Conservation (phyloP, 2,329 filamentous ascomycete species). For the Colletotrichum trifolii region DNA sequence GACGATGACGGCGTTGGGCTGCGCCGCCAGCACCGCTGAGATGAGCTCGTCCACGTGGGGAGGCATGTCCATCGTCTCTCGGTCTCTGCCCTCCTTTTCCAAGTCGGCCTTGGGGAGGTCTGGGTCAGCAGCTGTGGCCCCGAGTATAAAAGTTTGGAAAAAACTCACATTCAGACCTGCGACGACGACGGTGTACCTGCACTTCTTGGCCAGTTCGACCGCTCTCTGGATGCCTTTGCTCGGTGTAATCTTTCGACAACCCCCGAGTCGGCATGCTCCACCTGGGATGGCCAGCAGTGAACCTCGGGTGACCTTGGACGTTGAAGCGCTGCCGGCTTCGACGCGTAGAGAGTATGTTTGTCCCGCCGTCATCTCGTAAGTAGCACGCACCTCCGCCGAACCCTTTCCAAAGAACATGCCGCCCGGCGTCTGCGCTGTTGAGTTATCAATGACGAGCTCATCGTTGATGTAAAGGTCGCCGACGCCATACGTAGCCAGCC, state of each 20-base stretch:
- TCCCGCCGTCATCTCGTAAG: constrained; percentile 66
- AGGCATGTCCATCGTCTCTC: constrained; percentile 78
- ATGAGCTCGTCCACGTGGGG: constrained; percentile 75
- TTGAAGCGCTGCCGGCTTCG: constrained; percentile 69
- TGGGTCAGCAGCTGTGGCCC: too few relatives aligned
- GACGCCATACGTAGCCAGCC: constrained; percentile 72
- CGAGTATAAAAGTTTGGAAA: neutral
- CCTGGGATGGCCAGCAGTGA: constrained; percentile 62
- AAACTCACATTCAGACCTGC: constrained; percentile 69
- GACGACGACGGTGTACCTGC: constrained; percentile 82
- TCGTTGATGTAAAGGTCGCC: constrained; percentile 72
- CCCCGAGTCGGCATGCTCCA: constrained; percentile 72
- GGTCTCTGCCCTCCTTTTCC: constrained; percentile 78
- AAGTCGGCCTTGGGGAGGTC: constrained; percentile 60
- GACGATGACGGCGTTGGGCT: constrained; percentile 73
- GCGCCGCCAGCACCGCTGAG: constrained; percentile 69
- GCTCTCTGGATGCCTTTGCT: constrained; percentile 72
- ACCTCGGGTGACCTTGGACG: constrained; percentile 62
- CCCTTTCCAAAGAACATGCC: constrained; percentile 75
- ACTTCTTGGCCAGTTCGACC: constrained; percentile 72
- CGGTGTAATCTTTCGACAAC: constrained; percentile 66
- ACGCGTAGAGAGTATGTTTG: constrained; percentile 68
- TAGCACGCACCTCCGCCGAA: constrained; percentile 71
- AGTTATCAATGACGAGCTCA: constrained; percentile 72
- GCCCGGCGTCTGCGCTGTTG: constrained; percentile 69